phyloP scores from a whole-genome alignment of 2,329 filamentous ascomycete species.

The Exophiala sideris region DNA sequence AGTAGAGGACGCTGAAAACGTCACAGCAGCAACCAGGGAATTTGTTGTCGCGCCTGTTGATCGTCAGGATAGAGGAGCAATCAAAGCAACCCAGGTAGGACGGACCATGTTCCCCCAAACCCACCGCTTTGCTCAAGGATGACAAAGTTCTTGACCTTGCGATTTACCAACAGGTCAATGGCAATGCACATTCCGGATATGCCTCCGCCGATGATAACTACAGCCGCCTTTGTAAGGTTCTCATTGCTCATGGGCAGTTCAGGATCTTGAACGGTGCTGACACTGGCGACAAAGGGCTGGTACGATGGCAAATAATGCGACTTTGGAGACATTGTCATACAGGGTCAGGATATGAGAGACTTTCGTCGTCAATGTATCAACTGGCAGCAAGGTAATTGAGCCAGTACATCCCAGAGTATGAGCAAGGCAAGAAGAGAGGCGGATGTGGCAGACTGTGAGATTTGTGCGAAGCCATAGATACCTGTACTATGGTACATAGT shows the following conservation, averaged over 20 bases:
- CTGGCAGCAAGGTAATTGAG: too few relatives aligned
- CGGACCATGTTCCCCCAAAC: slow-evolving; percentile 37
- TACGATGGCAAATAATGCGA: slow-evolving; percentile 9
- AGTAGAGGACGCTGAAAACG: slow-evolving; percentile 54
- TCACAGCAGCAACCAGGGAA: slow-evolving; percentile 54
- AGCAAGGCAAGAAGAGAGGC: too few relatives aligned
- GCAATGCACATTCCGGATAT: slow-evolving; percentile 41
- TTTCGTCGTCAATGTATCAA: too few relatives aligned
- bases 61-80: too few relatives aligned
- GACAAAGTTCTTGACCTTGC: slow-evolving; percentile 51
- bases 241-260: slow-evolving; percentile 1
- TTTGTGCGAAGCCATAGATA: too few relatives aligned
- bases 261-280: background rate
- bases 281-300: background rate
- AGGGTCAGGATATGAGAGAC: background rate
- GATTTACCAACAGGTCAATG: slow-evolving; percentile 54
- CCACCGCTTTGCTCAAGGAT: slow-evolving; percentile 56
- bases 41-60: slow-evolving; percentile 18
- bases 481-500: too few relatives aligned
- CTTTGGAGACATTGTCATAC: slow-evolving; percentile 2
- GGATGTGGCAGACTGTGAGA: too few relatives aligned
- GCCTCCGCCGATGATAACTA: slow-evolving; percentile 56
- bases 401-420: too few relatives aligned
- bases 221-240: slow-evolving; percentile 37
- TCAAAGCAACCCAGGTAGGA: too few relatives aligned